Evolutionary conservation across 78 protist genomes (phyloP).

Genomic region (Bodo saltans): DNA sequence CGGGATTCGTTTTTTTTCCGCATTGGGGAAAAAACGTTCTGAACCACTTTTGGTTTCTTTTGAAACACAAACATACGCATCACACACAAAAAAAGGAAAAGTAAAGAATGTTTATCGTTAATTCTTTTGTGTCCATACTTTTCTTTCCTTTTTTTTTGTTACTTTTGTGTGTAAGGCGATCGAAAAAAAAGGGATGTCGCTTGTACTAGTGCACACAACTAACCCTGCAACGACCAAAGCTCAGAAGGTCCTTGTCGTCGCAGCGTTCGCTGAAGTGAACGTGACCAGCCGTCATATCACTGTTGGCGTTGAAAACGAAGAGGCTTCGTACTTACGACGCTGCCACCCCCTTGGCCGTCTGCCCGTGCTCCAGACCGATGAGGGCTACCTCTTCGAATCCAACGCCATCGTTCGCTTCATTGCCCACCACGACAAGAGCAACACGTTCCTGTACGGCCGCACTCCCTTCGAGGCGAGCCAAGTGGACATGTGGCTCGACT

Average conservation of each 20-base stretch:
- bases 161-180: too few relatives aligned
- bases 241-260: constrained; percentile 63
- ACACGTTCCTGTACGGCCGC: constrained; percentile 56
- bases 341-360: constrained; percentile 63
- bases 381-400: constrained; percentile 68
- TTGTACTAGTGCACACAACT: too few relatives aligned
- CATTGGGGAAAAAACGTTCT: too few relatives aligned
- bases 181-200: too few relatives aligned
- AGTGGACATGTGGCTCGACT: constrained; percentile 67
- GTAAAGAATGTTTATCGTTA: too few relatives aligned
- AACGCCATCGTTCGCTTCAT: constrained; percentile 54
- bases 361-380: constrained; percentile 63
- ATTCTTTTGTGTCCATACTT: too few relatives aligned
- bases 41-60: too few relatives aligned
- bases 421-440: constrained; percentile 5
- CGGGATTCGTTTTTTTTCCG: too few relatives aligned
- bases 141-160: too few relatives aligned
- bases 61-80: too few relatives aligned
- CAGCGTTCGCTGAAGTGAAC: constrained; percentile 55
- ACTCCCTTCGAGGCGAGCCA: constrained; percentile 47
- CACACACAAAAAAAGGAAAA: too few relatives aligned
- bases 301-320: constrained; percentile 41
- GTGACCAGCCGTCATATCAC: constrained; percentile 38
- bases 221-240: too few relatives aligned
- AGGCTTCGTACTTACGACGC: constrained; percentile 33